These are phyloP conservation scores for Fomitopsis pulvina DNA, from an alignment of 768 basidiomycete genomes.

Conservation along the genomic window DNA sequence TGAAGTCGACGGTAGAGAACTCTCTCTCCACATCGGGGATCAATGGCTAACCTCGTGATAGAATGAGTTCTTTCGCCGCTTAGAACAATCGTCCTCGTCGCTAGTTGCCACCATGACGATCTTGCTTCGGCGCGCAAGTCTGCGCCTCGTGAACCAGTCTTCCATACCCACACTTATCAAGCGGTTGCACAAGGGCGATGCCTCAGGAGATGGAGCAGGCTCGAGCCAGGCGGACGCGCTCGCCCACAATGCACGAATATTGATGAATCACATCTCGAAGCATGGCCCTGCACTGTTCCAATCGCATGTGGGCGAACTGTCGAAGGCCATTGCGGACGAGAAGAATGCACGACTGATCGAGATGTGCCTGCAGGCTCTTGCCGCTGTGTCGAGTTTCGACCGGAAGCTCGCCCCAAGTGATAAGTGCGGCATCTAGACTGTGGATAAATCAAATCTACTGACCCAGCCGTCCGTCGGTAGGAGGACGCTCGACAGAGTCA, in stretches of 20 bases:
- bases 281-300: slow-evolving; percentile 68
- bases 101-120: slow-evolving; percentile 61
- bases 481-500: slow-evolving; percentile 59
- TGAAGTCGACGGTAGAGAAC: slow-evolving; percentile 64
- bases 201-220: slow-evolving; percentile 26
- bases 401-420: slow-evolving; percentile 51
- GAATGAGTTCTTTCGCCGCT: slow-evolving; percentile 72
- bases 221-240: slow-evolving; percentile 29
- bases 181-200: slow-evolving; percentile 43
- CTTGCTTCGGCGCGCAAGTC: slow-evolving; percentile 63
- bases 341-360: slow-evolving; percentile 49
- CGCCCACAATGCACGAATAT: slow-evolving; percentile 42
- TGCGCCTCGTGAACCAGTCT: slow-evolving; percentile 78
- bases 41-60: slow-evolving; percentile 20
- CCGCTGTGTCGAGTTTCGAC: slow-evolving; percentile 58
- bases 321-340: slow-evolving; percentile 64
- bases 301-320: slow-evolving; percentile 68
- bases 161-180: slow-evolving; percentile 78
- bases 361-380: slow-evolving; percentile 69
- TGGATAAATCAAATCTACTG: not conserved
- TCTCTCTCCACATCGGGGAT: not conserved
- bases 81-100: slow-evolving; percentile 62
- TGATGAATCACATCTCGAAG: slow-evolving; percentile 64
- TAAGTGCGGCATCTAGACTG: slow-evolving; percentile 42
- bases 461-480: slow-evolving; percentile 28